These are phyloP conservation scores for Grosmannia huntii DNA, from an alignment of 2,329 filamentous ascomycete species.

Conservation along the genomic window DNA sequence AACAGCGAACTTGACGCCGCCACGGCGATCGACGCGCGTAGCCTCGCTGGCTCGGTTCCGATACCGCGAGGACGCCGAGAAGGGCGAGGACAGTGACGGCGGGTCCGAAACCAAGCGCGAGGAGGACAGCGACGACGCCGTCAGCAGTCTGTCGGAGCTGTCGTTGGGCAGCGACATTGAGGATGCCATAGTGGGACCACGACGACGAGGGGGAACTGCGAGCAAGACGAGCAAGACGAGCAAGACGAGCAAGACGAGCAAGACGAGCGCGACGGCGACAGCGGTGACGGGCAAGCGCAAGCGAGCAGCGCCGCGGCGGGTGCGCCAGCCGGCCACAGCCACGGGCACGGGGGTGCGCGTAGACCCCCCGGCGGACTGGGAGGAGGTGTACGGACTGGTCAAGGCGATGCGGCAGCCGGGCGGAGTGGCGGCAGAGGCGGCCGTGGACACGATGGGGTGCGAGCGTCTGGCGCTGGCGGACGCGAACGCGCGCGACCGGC, in stretches of 20 bases:
- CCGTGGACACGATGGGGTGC: slow-evolving; percentile 97
- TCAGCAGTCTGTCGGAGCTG: slow-evolving; percentile 10
- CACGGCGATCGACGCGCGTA: slow-evolving; percentile 9
- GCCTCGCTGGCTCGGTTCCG: slow-evolving; percentile 11
- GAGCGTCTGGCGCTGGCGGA: slow-evolving; percentile 52
- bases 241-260: too few relatives aligned
- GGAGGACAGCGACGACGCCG: neutral
- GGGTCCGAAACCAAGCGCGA: neutral
- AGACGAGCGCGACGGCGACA: too few relatives aligned
- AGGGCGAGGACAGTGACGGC: neutral
- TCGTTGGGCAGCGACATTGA: slow-evolving; percentile 20
- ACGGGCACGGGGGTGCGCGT: too few relatives aligned
- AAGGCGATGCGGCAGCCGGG: slow-evolving; percentile 58
- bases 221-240: neutral
- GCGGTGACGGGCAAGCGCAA: slow-evolving; percentile 18
- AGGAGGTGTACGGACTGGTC: slow-evolving; percentile 64
- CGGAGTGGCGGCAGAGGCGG: slow-evolving; percentile 53
- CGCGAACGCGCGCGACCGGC: slow-evolving; percentile 41
- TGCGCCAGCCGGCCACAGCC: slow-evolving; percentile 18
- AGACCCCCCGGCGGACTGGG: slow-evolving; percentile 77
- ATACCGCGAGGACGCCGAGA: slow-evolving; percentile 9
- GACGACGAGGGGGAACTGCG: neutral
- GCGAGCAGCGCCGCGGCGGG: slow-evolving; percentile 11
- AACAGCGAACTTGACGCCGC: neutral
- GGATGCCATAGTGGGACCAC: slow-evolving; percentile 17